Percentiles rank a stretch among this genome's conserved stretches.
Conservation (phyloP, 1,284 basidiomycete species). For the Leccinum proximum region DNA sequence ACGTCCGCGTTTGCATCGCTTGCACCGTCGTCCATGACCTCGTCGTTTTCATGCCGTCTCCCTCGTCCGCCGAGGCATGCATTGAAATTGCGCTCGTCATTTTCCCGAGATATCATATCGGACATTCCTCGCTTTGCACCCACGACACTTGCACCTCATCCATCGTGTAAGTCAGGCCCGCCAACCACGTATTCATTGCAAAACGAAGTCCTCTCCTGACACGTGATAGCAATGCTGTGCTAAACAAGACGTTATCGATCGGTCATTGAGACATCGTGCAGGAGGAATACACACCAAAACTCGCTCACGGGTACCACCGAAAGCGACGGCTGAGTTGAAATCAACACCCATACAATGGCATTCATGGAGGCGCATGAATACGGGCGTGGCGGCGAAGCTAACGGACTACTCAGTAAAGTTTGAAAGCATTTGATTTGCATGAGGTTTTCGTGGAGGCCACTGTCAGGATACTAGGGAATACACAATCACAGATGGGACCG, state of each 20-base stretch:
- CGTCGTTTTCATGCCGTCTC: neutral
- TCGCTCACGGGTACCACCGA: no score
- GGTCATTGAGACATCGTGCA: neutral
- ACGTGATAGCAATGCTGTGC: constrained; percentile 25
- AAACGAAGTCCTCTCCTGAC: constrained; percentile 19
- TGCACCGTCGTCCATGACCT: constrained; percentile 24
- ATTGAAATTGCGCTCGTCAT: constrained; percentile 18
- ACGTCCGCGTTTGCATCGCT: constrained; percentile 11
- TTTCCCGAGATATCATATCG: constrained; percentile 31
- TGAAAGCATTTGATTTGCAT: constrained; percentile 31
- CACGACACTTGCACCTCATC: constrained; percentile 39
- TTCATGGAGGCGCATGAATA: constrained; percentile 55
- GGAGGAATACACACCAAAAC: constrained; percentile 19
- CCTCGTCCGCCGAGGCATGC: constrained; percentile 8
- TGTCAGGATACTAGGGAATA: constrained; percentile 32
- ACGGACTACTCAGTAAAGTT: constrained; percentile 37
- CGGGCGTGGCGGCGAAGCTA: constrained; percentile 38
- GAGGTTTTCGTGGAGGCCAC: constrained; percentile 32
- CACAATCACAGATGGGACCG: neutral
- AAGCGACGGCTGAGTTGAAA: constrained; percentile 28
- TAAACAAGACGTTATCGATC: constrained; percentile 6
- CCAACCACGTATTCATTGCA: constrained; percentile 39
- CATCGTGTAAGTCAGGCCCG: constrained; percentile 38
- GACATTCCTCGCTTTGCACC: constrained; percentile 31
- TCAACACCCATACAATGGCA: constrained; percentile 47